Conservation (phyloP, 441 rosid genomes). For the Melianthus villosus region DNA sequence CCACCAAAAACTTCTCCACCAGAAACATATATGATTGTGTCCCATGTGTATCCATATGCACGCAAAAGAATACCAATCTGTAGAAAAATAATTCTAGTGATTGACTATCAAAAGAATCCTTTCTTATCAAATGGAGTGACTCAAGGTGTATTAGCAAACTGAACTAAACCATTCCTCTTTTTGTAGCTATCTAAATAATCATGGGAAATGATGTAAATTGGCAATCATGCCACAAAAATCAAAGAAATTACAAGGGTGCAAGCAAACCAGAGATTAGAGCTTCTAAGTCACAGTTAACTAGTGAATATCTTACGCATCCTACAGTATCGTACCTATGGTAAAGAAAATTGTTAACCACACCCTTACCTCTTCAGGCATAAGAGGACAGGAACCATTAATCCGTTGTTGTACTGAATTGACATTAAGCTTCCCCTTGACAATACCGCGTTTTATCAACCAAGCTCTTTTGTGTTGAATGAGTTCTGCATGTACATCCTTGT, state of each 20-base stretch:
- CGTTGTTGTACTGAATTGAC: conserved; percentile 50
- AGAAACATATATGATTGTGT: conserved; percentile 71
- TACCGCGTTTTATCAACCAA: conserved; percentile 67
- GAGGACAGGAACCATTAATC: conserved; percentile 83
- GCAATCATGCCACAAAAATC: too few species aligned
- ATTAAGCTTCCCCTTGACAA: conserved; percentile 40
- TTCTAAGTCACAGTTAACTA: too few species aligned
- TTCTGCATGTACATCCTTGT: conserved; percentile 10
- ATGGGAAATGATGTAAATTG: too few species aligned
- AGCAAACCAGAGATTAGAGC: too few species aligned
- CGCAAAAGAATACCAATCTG: conserved; percentile 91
- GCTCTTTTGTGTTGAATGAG: conserved; percentile 28
- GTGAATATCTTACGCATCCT: neutral
- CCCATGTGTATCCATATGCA: conserved; percentile 78
- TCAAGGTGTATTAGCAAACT: too few species aligned
- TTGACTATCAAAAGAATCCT: too few species aligned
- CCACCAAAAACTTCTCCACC: conserved; percentile 96
- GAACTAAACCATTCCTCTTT: too few species aligned
- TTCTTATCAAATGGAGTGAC: too few species aligned
- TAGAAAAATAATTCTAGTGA: too few species aligned
- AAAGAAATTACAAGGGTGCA: too few species aligned
- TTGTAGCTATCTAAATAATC: too few species aligned
- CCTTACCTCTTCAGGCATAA: conserved; percentile 93
- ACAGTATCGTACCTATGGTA: too few species aligned
- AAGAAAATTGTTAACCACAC: conserved; percentile 3